phyloP scores from a whole-genome alignment of 2,329 filamentous ascomycete species.

The Neonectria hederae region DNA sequence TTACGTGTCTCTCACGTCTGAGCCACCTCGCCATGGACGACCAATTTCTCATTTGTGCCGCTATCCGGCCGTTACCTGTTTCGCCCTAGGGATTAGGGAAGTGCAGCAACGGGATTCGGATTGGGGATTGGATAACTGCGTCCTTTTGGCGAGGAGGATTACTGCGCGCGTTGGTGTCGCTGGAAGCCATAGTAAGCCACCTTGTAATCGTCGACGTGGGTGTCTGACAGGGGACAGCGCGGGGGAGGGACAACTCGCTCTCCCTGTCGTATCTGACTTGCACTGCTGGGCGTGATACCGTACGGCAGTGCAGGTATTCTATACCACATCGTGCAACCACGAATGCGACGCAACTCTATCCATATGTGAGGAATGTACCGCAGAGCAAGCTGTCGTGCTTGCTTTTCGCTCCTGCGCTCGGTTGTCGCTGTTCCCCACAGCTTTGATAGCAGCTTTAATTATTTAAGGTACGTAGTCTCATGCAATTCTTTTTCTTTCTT shows the following conservation, averaged over 20 bases:
- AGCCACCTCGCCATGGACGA: neutral
- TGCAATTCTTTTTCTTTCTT: neutral
- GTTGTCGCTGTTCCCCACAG: neutral
- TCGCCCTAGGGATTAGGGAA: neutral
- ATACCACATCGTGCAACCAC: neutral
- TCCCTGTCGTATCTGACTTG: neutral
- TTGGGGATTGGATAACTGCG: neutral
- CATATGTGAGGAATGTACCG: neutral
- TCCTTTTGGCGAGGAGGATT: neutral
- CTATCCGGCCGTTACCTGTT: neutral
- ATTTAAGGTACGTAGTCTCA: neutral
- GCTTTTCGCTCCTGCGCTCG: neutral
- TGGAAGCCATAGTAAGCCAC: slow-evolving; percentile 5
- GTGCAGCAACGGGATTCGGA: neutral
- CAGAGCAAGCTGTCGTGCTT: neutral
- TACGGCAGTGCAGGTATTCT: neutral
- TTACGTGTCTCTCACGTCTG: neutral
- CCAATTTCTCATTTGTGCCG: neutral
- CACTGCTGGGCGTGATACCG: no score
- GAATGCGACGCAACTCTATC: neutral
- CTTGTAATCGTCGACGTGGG: slow-evolving; percentile 10
- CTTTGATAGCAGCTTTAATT: neutral
- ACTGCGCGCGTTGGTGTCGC: neutral
- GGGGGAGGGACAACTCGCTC: neutral
- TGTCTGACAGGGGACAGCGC: neutral